Base-by-base conservation (phyloP, 495 filamentous ascomycete genomes). In the Penicillium dipodomyicola region DNA sequence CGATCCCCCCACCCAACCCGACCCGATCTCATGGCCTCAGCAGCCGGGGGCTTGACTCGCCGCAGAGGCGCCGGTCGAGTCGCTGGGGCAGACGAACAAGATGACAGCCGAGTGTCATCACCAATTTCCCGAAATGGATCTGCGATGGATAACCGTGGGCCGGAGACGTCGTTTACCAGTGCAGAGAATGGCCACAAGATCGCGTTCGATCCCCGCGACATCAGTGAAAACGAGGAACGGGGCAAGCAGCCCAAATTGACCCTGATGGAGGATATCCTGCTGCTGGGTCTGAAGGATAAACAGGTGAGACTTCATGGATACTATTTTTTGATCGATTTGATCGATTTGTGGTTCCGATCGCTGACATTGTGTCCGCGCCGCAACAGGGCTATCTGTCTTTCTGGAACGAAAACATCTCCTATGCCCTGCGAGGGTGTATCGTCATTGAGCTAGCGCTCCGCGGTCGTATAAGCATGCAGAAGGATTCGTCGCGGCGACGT, bases 401-500 rank as follows among this genome's bases (percentile, higher is more conserved):
- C 76, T 98, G 94, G 94, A 98, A 98, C 70, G 94, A 98, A 74
- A 97, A 98, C 74, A 98, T 98, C 57, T 96, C 92, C 29, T 98
- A 98, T 72, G 94, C 94, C 56, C 79, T 98, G 58, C 87, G 94
- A 68, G 94, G 94, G 62, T 98, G 94, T 72, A 97, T 98, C 68
- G 95, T 98, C 58, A 90, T 97, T 66, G 94, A 98, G 69, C 79
- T 98, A 56, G 94, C 94, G 54, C 94, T 98, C 74, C 82, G 95
- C 54, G 95, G 95, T 63, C 90, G 94, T 54, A 88, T 98, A 67
- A 94, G 89, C 81, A 97, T 98, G 94, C 90, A 97, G 75, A 97
- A 94, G 72, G 95, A 96, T 76, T 88, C 92, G 14, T 91, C 90
- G 55, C 82, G 94, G 67, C 83, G 93, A 74, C 85, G 92, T 58